Conservation (phyloP, 371 early-diverging fungal genomes). For the Globomyces sp. region DNA sequence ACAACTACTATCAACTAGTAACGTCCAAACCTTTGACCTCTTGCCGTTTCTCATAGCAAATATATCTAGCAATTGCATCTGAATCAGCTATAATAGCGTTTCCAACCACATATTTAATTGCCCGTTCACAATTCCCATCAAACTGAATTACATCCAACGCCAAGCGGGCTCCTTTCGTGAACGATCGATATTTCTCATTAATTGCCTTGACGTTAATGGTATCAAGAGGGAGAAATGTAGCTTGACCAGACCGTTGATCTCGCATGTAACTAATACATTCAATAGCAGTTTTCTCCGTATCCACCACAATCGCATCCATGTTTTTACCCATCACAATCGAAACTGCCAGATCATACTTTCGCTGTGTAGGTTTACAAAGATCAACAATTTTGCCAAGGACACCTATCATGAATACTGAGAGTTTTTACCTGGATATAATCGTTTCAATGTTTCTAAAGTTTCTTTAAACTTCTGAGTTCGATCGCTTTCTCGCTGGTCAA, state of each 20-base stretch:
- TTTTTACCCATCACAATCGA: conserved; percentile 58
- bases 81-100: conserved; percentile 88
- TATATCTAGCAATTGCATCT: conserved; percentile 75
- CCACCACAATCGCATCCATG: conserved; percentile 61
- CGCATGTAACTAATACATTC: conserved; percentile 79
- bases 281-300: conserved; percentile 53
- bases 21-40: conserved; percentile 71
- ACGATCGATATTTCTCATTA: conserved; percentile 76
- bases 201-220: conserved; percentile 68
- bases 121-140: conserved; percentile 72
- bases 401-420: conserved; percentile 24
- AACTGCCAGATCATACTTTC: conserved; percentile 88
- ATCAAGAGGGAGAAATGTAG: conserved; percentile 94
- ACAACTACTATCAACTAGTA: conserved; percentile 39
- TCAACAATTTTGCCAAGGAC: conserved; percentile 93
- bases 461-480: conserved; percentile 73
- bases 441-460: conserved; percentile 75
- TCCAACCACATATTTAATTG: conserved; percentile 86
- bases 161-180: conserved; percentile 73
- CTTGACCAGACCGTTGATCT: conserved; percentile 89
- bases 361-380: conserved; percentile 88
- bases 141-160: conserved; percentile 88
- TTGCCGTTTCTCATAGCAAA: conserved; percentile 76
- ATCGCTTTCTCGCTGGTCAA: conserved; percentile 79
- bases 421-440: conserved; percentile 65